phyloP scores from a whole-genome alignment of 2,329 filamentous ascomycete genomes.

The Colletotrichum spaethianum region DNA sequence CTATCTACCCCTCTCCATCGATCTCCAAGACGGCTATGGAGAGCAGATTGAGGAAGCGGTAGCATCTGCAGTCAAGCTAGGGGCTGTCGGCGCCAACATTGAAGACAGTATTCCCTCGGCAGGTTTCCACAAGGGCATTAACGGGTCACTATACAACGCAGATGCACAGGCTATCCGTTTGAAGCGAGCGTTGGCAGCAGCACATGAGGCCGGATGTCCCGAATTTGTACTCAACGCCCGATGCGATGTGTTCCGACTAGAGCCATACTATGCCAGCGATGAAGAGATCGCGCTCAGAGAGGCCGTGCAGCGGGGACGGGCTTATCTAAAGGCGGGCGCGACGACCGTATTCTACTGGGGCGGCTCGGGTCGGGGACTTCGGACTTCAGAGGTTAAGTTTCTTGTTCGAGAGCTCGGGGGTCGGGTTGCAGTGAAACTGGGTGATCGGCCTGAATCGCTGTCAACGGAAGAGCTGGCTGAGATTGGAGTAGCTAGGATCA shows the following conservation, averaged over 20 bases:
- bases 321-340: constrained; percentile 71
- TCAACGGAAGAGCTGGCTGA: constrained; percentile 59
- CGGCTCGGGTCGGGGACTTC: constrained; percentile 58
- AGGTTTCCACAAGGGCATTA: constrained; percentile 52
- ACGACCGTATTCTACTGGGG: constrained; percentile 75
- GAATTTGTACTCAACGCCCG: constrained; percentile 72
- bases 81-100: constrained; percentile 71
- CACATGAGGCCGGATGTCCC: constrained; percentile 62
- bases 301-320: constrained; percentile 66
- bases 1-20: constrained; percentile 66
- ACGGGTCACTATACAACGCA: constrained; percentile 52
- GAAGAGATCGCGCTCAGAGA: constrained; percentile 59
- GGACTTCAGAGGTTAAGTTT: constrained; percentile 60
- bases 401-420: constrained; percentile 65
- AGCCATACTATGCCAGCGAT: constrained; percentile 46
- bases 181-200: constrained; percentile 56
- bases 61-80: constrained; percentile 60
- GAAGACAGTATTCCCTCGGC: constrained; percentile 63
- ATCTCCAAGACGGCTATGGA: constrained; percentile 74
- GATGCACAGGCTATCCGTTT: constrained; percentile 66
- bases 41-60: constrained; percentile 61
- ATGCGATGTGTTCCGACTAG: constrained; percentile 65
- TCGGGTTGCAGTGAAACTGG: constrained; percentile 63
- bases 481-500: constrained; percentile 69
- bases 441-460: constrained; percentile 54